phyloP scores from a whole-genome alignment of 208 protist species.

The Porcisia hertigi region DNA sequence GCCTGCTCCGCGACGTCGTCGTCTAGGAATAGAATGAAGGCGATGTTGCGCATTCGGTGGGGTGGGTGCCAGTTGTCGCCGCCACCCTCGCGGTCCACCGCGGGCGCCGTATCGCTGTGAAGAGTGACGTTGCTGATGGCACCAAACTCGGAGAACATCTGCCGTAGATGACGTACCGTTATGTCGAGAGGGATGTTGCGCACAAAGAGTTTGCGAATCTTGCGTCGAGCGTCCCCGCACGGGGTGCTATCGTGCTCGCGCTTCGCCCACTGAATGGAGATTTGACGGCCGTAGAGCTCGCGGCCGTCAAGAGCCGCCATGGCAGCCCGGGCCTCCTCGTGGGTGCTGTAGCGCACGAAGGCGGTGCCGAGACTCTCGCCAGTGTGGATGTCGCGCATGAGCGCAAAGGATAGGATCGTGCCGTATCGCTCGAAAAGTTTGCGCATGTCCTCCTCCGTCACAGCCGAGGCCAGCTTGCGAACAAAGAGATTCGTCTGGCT shows the following conservation, averaged over 20 bases:
- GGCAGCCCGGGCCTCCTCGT: conserved; percentile 61
- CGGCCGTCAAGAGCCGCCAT: conserved; percentile 55
- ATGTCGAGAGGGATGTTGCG: conserved; percentile 83
- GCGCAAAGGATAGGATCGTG: conserved; percentile 54
- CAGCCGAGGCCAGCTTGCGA: conserved; percentile 61
- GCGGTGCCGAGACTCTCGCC: conserved; percentile 80
- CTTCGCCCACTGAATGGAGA: conserved; percentile 84
- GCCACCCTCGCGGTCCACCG: conserved; percentile 9
- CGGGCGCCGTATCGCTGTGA: conserved; percentile 69
- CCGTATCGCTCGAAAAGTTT: conserved; percentile 63
- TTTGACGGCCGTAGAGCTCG: conserved; percentile 46
- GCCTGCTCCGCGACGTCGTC: conserved; percentile 65
- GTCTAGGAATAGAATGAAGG: conserved; percentile 68
- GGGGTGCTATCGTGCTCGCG: conserved; percentile 81
- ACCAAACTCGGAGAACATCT: conserved; percentile 58
- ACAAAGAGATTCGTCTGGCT: conserved; percentile 86
- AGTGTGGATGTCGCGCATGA: conserved; percentile 89
- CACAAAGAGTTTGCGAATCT: conserved; percentile 84
- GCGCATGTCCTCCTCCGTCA: conserved; percentile 59
- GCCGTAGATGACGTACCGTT: conserved; percentile 32
- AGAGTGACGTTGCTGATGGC: conserved; percentile 58
- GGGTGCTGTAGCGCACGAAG: conserved; percentile 77
- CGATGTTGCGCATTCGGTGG: conserved; percentile 58
- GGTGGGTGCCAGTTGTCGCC: conserved; percentile 6
- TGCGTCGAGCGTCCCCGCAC: conserved; percentile 58